These are phyloP conservation scores for Echria macrotheca DNA, from an alignment of 495 filamentous ascomycete species.

Conservation along the genomic window DNA sequence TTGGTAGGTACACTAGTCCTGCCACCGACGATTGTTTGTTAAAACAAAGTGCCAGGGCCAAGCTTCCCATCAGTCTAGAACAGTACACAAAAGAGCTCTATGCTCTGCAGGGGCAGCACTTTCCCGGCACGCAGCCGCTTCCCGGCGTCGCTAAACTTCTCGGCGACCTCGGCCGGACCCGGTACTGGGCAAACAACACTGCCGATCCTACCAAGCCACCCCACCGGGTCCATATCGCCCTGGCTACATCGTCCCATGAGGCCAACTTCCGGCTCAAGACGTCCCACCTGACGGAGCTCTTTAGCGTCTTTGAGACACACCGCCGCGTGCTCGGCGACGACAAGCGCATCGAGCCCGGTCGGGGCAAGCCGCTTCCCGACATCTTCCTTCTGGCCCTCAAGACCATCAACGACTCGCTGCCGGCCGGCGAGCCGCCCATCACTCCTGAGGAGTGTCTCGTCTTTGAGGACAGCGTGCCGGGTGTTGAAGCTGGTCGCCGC, in stretches of 20 bases:
- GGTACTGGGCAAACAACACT: slow-evolving; percentile 31
- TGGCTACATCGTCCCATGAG: slow-evolving; percentile 73
- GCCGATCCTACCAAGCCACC: slow-evolving; percentile 20
- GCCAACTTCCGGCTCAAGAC: slow-evolving; percentile 79
- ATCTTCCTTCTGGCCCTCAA: slow-evolving; percentile 87
- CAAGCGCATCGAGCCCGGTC: slow-evolving; percentile 64
- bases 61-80: slow-evolving; percentile 67
- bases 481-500: slow-evolving; percentile 82
- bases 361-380: slow-evolving; percentile 91
- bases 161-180: slow-evolving; percentile 40
- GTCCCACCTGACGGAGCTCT: slow-evolving; percentile 63
- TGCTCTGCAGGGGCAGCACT: slow-evolving; percentile 61
- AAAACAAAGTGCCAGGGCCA: slow-evolving; percentile 43
- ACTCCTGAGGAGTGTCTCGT: slow-evolving; percentile 85
- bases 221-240: slow-evolving; percentile 66
- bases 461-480: slow-evolving; percentile 91
- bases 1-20: slow-evolving; percentile 39
- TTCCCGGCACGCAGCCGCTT: slow-evolving; percentile 67
- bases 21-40: not conserved
- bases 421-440: slow-evolving; percentile 61
- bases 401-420: slow-evolving; percentile 70
- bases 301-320: slow-evolving; percentile 61
- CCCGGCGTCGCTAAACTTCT: slow-evolving; percentile 74
- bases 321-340: slow-evolving; percentile 85
- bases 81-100: slow-evolving; percentile 56